A percentile compares a stretch with the other conserved stretches of the same genome.
Evolutionary conservation across 1,284 basidiomycete genomes (phyloP).

Genomic region (Ceratorhiza oryzae-sativae): DNA sequence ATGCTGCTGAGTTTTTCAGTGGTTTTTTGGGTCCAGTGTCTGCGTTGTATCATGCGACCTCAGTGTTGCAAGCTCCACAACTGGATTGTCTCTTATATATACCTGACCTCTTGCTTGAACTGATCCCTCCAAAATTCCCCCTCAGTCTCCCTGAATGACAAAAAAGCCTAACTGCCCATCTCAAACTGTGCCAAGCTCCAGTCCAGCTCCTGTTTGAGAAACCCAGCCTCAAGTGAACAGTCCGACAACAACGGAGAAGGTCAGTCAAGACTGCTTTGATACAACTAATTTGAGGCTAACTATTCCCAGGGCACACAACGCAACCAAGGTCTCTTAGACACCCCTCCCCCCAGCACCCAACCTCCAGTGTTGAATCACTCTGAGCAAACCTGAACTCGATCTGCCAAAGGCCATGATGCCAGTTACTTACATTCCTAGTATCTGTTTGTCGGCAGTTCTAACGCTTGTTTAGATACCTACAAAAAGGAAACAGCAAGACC

Average conservation of each 20-base stretch:
- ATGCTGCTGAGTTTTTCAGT: not conserved
- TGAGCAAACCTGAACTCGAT: not conserved
- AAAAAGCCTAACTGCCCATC: not conserved
- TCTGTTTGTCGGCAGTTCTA: not conserved
- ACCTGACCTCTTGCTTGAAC: not conserved
- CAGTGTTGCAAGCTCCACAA: not conserved
- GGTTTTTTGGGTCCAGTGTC: not conserved
- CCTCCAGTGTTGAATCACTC: not conserved
- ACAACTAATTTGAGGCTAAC: not conserved
- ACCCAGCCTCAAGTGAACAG: not conserved
- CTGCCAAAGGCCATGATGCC: not conserved
- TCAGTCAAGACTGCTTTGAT: not conserved
- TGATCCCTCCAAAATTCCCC: not conserved
- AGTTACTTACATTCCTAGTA: not conserved
- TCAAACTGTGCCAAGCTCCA: not conserved
- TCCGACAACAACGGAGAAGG: not conserved
- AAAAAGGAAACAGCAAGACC: too few species aligned
- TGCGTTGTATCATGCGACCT: not conserved
- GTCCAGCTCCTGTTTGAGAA: constrained; percentile 1
- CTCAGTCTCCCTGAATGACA: not conserved
- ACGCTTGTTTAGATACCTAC: too few species aligned
- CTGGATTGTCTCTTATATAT: not conserved
- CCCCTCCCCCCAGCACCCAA: not conserved
- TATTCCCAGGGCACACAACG: not conserved
- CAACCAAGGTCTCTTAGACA: not conserved